phyloP scores from a whole-genome alignment of 2,329 filamentous ascomycete genomes.

The Calcarisporium arbuscula region DNA sequence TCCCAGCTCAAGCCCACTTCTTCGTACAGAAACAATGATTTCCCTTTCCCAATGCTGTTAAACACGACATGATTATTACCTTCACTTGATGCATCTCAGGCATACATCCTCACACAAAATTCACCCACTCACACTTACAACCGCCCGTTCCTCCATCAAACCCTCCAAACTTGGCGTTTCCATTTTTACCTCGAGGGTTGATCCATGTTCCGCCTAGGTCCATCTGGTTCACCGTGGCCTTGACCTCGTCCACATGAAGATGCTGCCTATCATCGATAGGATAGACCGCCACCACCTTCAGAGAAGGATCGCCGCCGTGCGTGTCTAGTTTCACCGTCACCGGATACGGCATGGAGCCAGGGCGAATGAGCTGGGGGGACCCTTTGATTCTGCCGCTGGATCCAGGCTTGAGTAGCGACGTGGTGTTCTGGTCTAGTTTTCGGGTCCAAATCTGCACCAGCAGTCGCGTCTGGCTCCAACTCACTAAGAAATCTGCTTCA shows the following conservation, averaged over 20 bases:
- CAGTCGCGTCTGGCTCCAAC: constrained; percentile 55
- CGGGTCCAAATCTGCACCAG: constrained; percentile 62
- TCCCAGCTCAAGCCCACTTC: no score
- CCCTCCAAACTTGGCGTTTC: constrained; percentile 46
- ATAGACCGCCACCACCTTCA: constrained; percentile 51
- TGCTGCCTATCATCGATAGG: constrained; percentile 39
- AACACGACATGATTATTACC: no score
- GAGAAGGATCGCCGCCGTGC: constrained; percentile 48
- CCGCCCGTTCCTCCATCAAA: constrained; percentile 59
- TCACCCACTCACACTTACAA: constrained; percentile 56
- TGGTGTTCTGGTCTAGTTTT: constrained; percentile 37
- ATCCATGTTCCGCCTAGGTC: constrained; percentile 44
- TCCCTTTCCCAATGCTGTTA: no score
- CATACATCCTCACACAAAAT: constrained; percentile 31
- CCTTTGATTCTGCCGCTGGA: constrained; percentile 20
- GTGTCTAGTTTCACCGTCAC: constrained; percentile 55
- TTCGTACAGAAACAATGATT: no score
- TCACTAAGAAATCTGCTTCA: constrained; percentile 50
- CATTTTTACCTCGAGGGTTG: constrained; percentile 41
- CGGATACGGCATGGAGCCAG: constrained; percentile 59
- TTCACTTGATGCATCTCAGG: not conserved
- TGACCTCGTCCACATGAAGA: constrained; percentile 36
- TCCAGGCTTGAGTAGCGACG: constrained; percentile 24
- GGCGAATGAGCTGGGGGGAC: constrained; percentile 29
- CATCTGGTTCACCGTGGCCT: constrained; percentile 43